A percentile compares a stretch with the other conserved stretches of the same genome.
Conservation (phyloP, 148 eudicot genomes). For the Heliosperma pusillum region DNA sequence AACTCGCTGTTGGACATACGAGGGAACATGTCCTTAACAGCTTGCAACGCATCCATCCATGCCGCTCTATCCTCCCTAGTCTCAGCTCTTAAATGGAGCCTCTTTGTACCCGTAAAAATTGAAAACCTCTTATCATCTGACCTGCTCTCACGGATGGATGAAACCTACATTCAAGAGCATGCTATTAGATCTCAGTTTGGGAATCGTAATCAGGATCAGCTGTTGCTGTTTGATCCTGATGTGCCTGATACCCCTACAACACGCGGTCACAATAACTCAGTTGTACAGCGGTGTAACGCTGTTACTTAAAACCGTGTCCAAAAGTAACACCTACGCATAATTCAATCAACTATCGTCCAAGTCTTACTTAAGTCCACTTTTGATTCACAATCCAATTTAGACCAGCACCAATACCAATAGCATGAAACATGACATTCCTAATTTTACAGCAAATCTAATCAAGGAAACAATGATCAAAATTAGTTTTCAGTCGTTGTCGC, state of each 20-base stretch:
- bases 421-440: too few relatives aligned
- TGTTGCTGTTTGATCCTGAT: too few relatives aligned
- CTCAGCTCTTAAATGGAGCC: conserved; percentile 82
- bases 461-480: neutral
- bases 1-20: conserved; percentile 75
- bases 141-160: conserved; percentile 77
- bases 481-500: neutral
- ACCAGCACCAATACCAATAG: too few relatives aligned
- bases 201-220: too few relatives aligned
- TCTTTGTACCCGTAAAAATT: conserved; percentile 86
- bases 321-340: neutral
- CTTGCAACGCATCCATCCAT: conserved; percentile 87
- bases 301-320: too few relatives aligned
- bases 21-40: conserved; percentile 87
- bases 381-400: neutral
- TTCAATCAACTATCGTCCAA: neutral
- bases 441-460: neutral
- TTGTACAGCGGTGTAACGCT: too few relatives aligned
- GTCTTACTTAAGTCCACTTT: neutral
- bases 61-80: conserved; percentile 62
- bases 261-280: neutral
- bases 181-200: neutral
- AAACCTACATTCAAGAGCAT: conserved; percentile 42
- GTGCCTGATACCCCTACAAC: neutral
- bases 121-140: conserved; percentile 94